Percentiles rank a stretch among this genome's conserved stretches.
These are phyloP conservation scores for Nakazawaea peltata DNA, from an alignment of 805 yeast genomes.

Conservation along the genomic window DNA sequence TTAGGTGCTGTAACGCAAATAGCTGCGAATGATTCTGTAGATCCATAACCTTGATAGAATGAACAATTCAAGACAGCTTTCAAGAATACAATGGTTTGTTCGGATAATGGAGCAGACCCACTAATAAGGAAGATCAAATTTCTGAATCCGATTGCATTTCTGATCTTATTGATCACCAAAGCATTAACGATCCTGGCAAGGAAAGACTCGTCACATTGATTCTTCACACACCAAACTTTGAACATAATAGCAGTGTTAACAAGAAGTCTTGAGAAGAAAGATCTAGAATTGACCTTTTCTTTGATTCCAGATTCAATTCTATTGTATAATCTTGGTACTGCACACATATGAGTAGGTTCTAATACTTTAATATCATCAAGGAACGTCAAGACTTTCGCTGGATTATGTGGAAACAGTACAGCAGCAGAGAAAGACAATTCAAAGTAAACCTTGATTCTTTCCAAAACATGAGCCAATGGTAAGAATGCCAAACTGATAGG, in stretches of 20 bases:
- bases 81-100: constrained; percentile 51
- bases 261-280: constrained; percentile 19
- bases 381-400: constrained; percentile 27
- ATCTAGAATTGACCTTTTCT: constrained; percentile 26
- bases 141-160: constrained; percentile 33
- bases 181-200: constrained; percentile 29
- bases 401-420: constrained; percentile 46
- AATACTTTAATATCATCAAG: constrained; percentile 50
- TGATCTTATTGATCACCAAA: constrained; percentile 29
- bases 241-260: constrained; percentile 9
- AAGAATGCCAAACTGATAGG: constrained; percentile 33
- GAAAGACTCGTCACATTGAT: constrained; percentile 12
- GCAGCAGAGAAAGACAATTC: constrained; percentile 8
- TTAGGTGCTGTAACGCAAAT: constrained; percentile 28
- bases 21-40: constrained; percentile 60
- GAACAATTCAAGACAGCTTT: constrained; percentile 43
- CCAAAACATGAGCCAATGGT: constrained; percentile 55
- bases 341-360: constrained; percentile 44
- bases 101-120: constrained; percentile 68
- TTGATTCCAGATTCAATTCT: constrained; percentile 56
- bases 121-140: constrained; percentile 30
- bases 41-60: constrained; percentile 49
- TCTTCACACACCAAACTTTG: constrained; percentile 5
- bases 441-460: constrained; percentile 25
- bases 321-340: constrained; percentile 62